Base-by-base conservation (phyloP, 176 grass and related monocot genomes). In the Oryza glaberrima region DNA sequence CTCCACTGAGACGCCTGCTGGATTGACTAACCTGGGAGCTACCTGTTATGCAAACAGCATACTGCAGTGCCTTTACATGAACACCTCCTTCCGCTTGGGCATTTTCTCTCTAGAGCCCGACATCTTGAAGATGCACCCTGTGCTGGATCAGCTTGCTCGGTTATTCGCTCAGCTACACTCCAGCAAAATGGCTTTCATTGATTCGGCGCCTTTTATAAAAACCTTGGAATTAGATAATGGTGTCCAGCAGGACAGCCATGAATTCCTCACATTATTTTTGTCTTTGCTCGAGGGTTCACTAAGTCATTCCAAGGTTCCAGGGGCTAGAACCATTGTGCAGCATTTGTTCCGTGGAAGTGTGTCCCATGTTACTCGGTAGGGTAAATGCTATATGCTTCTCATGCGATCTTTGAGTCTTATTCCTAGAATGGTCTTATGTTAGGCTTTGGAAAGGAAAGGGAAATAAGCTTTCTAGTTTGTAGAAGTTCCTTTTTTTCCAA, bases 11-110 rank as follows among this genome's bases (percentile, higher is more conserved):
- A 94, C 86, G 1, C 97, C 97, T 28, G 94, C 97, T 84, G 97
- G 94, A n/a, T 80, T 99, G 81, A 99, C 97, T 61, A 99, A 99
- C 58, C 78, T 96, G 35, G 96, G 96, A 1, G 96, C 96, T 4
- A 99, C 96, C 32, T 99, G 96, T 77, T 99, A 99, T 75, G 96
- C 94, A 6, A 99, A 99, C 72, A 99, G 96, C 88, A 99, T 99
- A 79, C 90, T 99, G 67, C 96, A 99, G 83, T 99, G 96, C 81
- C 94, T 99, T 49, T 99, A 96, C 69, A 99, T 99, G 96, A 99
- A 96, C 46, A 94, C 76, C 4, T 92, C 96, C 26, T 99, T 99
- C 85, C 85, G 90, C 20, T 56, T 7, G 3, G 90, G 91, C 32
- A 99, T 96, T 70, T 94, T 99, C 82, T 92, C 91, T 70, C 75